Evolutionary conservation across 805 yeast species (phyloP).

Genomic region (Kurtzmaniella cleridarum): DNA sequence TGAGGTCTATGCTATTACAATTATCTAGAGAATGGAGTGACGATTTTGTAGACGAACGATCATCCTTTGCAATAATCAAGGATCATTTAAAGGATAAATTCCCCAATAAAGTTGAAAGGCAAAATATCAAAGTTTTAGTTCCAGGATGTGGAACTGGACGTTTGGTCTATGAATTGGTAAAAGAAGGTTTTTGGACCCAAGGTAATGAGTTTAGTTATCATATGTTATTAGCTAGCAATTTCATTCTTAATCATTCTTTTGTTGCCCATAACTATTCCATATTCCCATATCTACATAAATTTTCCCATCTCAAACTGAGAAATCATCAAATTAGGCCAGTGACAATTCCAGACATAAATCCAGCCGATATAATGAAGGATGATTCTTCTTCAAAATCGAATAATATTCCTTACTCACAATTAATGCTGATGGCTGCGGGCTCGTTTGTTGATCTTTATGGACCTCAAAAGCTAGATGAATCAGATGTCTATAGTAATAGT

Average conservation of each 20-base stretch:
- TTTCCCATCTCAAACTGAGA: constrained; percentile 42
- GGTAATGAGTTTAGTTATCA: constrained; percentile 66
- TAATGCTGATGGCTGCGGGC: constrained; percentile 71
- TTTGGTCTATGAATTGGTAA: constrained; percentile 50
- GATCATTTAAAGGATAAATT: constrained; percentile 25
- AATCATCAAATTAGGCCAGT: constrained; percentile 46
- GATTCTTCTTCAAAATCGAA: constrained; percentile 28
- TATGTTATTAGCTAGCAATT: constrained; percentile 55
- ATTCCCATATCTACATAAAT: constrained; percentile 52
- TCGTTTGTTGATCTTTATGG: constrained; percentile 67
- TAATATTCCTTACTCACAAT: constrained; percentile 37
- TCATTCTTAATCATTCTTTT: constrained; percentile 43
- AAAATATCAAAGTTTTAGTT: constrained; percentile 40
- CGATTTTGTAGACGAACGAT: constrained; percentile 47
- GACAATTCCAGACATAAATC: constrained; percentile 48
- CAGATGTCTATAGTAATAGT: constrained; percentile 33
- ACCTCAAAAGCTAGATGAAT: constrained; percentile 29
- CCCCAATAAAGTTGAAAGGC: constrained; percentile 34
- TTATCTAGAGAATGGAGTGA: constrained; percentile 57
- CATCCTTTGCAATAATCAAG: constrained; percentile 35
- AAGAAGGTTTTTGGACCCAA: constrained; percentile 53
- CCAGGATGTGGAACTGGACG: constrained; percentile 68
- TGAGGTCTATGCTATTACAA: constrained; percentile 50
- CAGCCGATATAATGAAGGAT: constrained; percentile 29
- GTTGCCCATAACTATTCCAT: constrained; percentile 35